These are phyloP conservation scores for Raphanus hybrid DNA, from an alignment of 441 rosid genomes.

Conservation along the genomic window DNA sequence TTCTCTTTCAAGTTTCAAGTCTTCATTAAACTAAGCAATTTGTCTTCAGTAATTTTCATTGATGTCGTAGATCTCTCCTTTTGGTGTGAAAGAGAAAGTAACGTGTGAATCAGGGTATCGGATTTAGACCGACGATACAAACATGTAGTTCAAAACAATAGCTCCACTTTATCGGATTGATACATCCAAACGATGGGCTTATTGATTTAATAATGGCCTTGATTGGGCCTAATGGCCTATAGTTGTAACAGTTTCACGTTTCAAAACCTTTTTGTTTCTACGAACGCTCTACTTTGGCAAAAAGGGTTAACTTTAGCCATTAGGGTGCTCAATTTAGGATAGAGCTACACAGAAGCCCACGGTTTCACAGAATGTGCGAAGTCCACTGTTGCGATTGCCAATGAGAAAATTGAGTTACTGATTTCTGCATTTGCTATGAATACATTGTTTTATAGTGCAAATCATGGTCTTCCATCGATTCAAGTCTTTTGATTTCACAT, in stretches of 20 bases:
- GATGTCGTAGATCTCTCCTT: not conserved
- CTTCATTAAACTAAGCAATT: not conserved
- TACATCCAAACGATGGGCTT: not conserved
- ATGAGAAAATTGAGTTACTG: not conserved
- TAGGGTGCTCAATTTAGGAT: not conserved
- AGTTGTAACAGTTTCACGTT: not conserved
- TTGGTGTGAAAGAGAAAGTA: not conserved
- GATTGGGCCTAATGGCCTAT: not conserved
- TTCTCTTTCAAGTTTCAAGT: slow-evolving; percentile 5
- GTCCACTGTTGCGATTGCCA: not conserved
- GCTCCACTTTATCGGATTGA: not conserved
- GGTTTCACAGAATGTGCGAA: not conserved
- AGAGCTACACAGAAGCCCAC: not conserved
- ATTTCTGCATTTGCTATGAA: not conserved
- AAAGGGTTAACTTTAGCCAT: not conserved
- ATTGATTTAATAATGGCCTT: not conserved
- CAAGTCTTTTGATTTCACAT: not conserved
- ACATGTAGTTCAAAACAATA: not conserved
- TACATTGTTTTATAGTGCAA: slow-evolving; percentile 1
- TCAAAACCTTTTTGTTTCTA: not conserved
- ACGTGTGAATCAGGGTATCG: slow-evolving; percentile 14
- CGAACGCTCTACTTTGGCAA: not conserved
- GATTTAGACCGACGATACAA: not conserved
- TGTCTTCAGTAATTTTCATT: not conserved
- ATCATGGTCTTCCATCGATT: not conserved